Evolutionary conservation across 345 rosid genomes (phyloP).

Genomic region (Jatropha curcas): DNA sequence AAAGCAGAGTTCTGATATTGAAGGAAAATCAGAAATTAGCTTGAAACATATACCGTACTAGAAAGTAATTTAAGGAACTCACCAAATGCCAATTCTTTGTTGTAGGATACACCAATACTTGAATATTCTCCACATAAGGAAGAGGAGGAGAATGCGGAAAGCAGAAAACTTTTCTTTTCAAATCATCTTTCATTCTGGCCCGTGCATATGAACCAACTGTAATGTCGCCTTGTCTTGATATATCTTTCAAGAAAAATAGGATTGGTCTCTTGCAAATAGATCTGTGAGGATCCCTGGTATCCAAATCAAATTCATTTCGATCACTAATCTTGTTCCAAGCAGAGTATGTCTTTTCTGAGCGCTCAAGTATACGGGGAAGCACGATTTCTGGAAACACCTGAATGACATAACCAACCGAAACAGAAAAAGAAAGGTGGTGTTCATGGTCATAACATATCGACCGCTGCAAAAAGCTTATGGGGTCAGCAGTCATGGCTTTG

Average conservation of each 20-base stretch:
- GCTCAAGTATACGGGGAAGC: constrained; percentile 71
- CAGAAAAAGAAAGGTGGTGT: constrained; percentile 48
- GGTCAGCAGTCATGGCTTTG: constrained; percentile 67
- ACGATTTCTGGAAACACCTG: constrained; percentile 74
- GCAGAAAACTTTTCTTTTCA: constrained; percentile 73
- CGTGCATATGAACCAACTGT: constrained; percentile 59
- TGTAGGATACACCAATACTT: constrained; percentile 56
- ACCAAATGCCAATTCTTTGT: constrained; percentile 83
- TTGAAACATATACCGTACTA: not conserved
- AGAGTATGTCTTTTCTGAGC: constrained; percentile 69
- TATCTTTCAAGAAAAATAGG: constrained; percentile 56
- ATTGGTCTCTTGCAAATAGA: constrained; percentile 61
- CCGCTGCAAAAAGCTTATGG: constrained; percentile 75
- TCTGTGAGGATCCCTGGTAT: constrained; percentile 57
- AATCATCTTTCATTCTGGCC: constrained; percentile 50
- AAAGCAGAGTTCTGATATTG: not conserved
- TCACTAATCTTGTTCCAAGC: constrained; percentile 74
- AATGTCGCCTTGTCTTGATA: constrained; percentile 43
- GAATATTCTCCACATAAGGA: constrained; percentile 53
- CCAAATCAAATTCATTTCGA: constrained; percentile 75
- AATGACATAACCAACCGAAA: constrained; percentile 79
- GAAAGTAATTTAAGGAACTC: constrained; percentile 22
- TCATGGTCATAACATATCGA: constrained; percentile 75
- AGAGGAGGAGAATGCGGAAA: constrained; percentile 64
- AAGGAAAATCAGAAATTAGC: not conserved